Conservation (phyloP, 1,284 basidiomycete species). For the Cryptococcus amylolentus region DNA sequence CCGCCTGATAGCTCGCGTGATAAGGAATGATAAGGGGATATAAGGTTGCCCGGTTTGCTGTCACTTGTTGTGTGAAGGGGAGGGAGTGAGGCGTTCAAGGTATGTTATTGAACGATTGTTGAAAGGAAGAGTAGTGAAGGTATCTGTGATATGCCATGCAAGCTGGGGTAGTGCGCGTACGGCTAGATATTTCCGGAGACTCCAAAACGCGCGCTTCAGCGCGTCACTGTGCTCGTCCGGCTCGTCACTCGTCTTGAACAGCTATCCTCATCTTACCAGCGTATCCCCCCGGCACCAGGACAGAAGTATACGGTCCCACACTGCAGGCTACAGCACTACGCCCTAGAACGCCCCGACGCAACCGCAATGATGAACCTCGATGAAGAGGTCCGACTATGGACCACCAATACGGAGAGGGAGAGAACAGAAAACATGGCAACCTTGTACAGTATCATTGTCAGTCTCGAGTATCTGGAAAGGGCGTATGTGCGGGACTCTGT, state of each 20-base stretch:
- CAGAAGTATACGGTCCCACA: background rate
- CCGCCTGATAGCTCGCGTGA: no score
- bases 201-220: no score
- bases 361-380: conserved; percentile 56
- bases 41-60: no score
- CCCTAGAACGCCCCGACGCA: background rate
- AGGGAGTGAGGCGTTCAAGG: background rate
- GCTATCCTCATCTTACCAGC: background rate
- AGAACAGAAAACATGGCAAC: conserved; percentile 84
- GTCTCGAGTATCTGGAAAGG: conserved; percentile 89
- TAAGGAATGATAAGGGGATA: no score
- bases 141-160: no score
- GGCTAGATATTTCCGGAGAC: no score
- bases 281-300: background rate
- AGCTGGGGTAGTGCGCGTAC: no score
- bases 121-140: background rate
- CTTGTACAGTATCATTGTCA: conserved; percentile 84
- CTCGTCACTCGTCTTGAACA: background rate
- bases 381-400: conserved; percentile 87
- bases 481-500: conserved; percentile 94
- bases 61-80: no score
- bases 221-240: no score
- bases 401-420: conserved; percentile 83
- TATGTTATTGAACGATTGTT: background rate
- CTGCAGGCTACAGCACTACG: no score